phyloP scores from a whole-genome alignment of 2,329 filamentous ascomycete genomes.

The Trichoderma gracile region DNA sequence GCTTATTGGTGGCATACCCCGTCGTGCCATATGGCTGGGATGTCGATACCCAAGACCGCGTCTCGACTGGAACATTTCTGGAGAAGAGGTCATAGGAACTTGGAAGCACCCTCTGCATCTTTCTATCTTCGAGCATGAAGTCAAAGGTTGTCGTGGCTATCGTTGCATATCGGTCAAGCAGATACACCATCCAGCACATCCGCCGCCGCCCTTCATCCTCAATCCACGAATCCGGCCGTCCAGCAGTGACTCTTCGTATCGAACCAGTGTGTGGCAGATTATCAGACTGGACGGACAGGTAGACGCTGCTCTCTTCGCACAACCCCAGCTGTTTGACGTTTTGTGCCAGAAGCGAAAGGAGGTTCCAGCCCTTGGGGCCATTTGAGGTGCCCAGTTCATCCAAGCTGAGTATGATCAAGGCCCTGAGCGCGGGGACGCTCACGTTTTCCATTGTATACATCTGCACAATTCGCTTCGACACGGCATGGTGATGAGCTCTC shows the following conservation, averaged over 20 bases:
- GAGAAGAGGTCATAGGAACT: constrained; percentile 50
- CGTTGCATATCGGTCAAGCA: constrained; percentile 47
- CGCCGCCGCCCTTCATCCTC: constrained; percentile 47
- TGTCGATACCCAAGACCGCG: constrained; percentile 36
- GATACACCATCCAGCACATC: constrained; percentile 49
- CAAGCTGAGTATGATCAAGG: constrained; percentile 45
- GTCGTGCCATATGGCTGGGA: constrained; percentile 33
- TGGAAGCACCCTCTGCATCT: constrained; percentile 45
- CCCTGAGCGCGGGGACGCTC: constrained; percentile 42
- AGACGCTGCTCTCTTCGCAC: constrained; percentile 43
- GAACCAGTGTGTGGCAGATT: constrained; percentile 40
- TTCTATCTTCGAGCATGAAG: constrained; percentile 44
- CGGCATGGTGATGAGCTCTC: constrained; percentile 42
- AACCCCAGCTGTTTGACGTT: constrained; percentile 44
- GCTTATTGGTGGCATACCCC: constrained; percentile 39
- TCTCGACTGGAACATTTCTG: constrained; percentile 47
- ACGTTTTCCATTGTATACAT: constrained; percentile 47
- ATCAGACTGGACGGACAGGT: constrained; percentile 38
- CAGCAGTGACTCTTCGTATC: constrained; percentile 38
- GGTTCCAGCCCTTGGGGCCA: constrained; percentile 46
- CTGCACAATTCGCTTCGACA: constrained; percentile 44
- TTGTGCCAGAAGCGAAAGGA: constrained; percentile 43
- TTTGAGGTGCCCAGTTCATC: constrained; percentile 48
- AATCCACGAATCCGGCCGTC: constrained; percentile 46
- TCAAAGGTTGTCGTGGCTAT: constrained; percentile 45